Base-by-base conservation (phyloP, 441 rosid species). In the Adansonia grandidieri region DNA sequence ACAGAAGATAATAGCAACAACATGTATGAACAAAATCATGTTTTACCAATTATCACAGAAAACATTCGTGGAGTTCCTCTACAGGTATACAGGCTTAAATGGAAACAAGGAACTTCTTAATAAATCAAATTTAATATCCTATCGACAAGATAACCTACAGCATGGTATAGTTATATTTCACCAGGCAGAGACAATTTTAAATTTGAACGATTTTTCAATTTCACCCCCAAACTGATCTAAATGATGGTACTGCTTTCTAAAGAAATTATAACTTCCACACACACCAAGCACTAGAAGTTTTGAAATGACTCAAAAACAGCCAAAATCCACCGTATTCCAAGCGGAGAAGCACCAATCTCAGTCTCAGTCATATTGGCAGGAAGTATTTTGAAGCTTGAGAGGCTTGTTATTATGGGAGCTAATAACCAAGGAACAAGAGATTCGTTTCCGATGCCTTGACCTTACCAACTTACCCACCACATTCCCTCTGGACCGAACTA, bases 391-490 rank as follows among this genome's bases (percentile, higher is more conserved):
- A 0, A 89, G 74, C 76, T 80, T 79, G 68, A 89, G 74, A 62
- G 87, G 81, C 44, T 78, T 86, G 77, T 19, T 83, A 77, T 76
- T 78, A 22, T 14, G 76, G 11, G 86, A 81, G 1, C 84, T 71
- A 20, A 88, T 65, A 5, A 77, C 44, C 75, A 90, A 75, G 56
- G 85, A 83, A 75, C 97, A 90, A 22, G 89, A 84, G 37, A 88
- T 62, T 3, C 51, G 87, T 74, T 80, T 85, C 22, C 78, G 74
- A 77, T 88, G 87, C 77, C 76, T 84, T 4, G 91, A 84, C 68
- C 76, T 91, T 15, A 91, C 92, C 73, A 93, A 73, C 77, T 80
- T 83, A 24, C 97, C 96, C 0, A 91, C 89, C 74, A 91, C 81
- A 79, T 90, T 81, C 58, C 90, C 92, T 63, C 80, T 79, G 56